A percentile compares a stretch with the other conserved stretches of the same genome.
These are phyloP conservation scores for Sarocladium brachiariae DNA, from an alignment of 2,329 filamentous ascomycete species.

Conservation along the genomic window DNA sequence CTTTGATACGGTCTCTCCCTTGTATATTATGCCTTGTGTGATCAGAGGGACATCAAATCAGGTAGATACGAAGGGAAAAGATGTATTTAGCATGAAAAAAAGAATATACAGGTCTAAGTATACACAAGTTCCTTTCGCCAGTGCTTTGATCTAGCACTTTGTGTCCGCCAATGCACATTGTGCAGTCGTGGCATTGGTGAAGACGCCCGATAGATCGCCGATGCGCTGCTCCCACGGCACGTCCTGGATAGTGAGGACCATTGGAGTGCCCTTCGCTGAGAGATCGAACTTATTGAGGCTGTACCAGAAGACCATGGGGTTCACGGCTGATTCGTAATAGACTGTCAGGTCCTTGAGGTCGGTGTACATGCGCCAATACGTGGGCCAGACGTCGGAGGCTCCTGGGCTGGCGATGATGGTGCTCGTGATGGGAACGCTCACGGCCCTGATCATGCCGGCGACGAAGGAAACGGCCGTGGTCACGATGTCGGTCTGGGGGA, in stretches of 20 bases:
- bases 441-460: slow-evolving; percentile 15
- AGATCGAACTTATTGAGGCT: slow-evolving; percentile 10
- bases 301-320: slow-evolving; percentile 12
- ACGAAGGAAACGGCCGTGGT: slow-evolving; percentile 12
- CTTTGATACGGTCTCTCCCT: no score
- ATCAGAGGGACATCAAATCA: no score
- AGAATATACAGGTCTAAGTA: no score
- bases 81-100: no score
- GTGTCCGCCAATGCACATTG: neutral
- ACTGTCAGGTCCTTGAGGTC: slow-evolving; percentile 10
- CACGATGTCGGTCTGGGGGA: slow-evolving; percentile 9
- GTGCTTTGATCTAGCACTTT: no score
- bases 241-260: slow-evolving; percentile 1
- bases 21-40: no score
- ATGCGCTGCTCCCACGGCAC: slow-evolving; percentile 10
- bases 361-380: slow-evolving; percentile 14
- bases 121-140: no score
- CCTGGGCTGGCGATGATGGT: neutral
- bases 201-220: slow-evolving; percentile 13
- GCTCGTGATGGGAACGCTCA: slow-evolving; percentile 13
- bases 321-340: slow-evolving; percentile 14
- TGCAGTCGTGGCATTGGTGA: neutral
- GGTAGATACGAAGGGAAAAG: no score
- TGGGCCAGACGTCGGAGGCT: slow-evolving; percentile 13
- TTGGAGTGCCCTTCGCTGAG: neutral